Evolutionary conservation across 2,329 filamentous ascomycete genomes (phyloP), one percentile per base, ranked within the genome.

Genomic region (Metarhizium album): DNA sequence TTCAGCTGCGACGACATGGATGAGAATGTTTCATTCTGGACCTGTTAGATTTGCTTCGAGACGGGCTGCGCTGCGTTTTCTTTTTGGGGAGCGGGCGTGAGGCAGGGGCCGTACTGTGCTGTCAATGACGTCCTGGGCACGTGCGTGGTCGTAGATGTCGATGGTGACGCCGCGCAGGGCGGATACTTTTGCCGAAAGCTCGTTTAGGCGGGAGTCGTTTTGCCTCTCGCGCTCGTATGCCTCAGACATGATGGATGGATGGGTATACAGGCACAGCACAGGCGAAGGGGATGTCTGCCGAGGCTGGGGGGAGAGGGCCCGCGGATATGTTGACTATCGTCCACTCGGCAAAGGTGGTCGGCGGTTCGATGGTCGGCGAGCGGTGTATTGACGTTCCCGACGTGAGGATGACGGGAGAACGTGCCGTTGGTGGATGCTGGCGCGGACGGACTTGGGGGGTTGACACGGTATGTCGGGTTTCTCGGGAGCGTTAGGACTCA

Each of bases 91-190:
- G 14, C 7, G 5, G 11, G 27, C 27, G 27, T 29, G 27, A 29
- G 27, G 14, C 33, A 35, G 33, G 33, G 11, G 33, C 33, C 81
- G 52, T 76, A 94, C 88, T 38, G 87, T 91, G 62, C 82, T 83
- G 69, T 98, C 89, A 58, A 98, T 87, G 56, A 95, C 80, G 58
- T 86, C 82, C 61, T 97, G 91, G 60, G 87, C 82, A 52, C 89
- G 82, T 47, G 93, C 93, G 66, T 93, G 90, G 71, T 97, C 90
- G 77, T 97, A 96, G 63, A 98, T 98, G 73, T 98, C 90, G 57
- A 97, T 82, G 42, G 93, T 98, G 47, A 98, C 89, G 68, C 87
- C 87, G 63, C 91, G 89, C 56, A 98, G 80, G 48, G 90, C 89
- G 18, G 87, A 87, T 50, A 97, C 90, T 73, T 98, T 98, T 58